phyloP scores from a whole-genome alignment of 257 asterid genomes.

The Gardenia jasminoides region DNA sequence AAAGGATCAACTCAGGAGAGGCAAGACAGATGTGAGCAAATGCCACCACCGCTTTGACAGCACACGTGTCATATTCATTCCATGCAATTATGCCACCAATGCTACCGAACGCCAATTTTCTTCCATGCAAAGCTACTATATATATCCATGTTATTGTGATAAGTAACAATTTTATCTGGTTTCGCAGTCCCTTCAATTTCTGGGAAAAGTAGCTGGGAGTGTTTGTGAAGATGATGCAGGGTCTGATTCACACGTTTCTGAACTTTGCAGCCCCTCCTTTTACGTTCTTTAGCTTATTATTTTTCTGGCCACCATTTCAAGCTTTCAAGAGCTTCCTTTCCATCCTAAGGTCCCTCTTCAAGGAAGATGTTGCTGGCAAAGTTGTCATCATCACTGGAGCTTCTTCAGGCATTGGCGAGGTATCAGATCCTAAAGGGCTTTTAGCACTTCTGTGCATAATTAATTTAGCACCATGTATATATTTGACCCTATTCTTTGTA shows the following conservation, averaged over 20 bases:
- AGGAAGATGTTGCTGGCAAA: slow-evolving; percentile 66
- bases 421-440: slow-evolving; percentile 11
- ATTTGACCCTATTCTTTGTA: neutral
- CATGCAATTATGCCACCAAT: slow-evolving; percentile 47
- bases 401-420: slow-evolving; percentile 95
- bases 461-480: neutral
- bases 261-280: slow-evolving; percentile 63
- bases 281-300: slow-evolving; percentile 56
- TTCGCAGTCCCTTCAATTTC: neutral
- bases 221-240: slow-evolving; percentile 19
- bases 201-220: neutral
- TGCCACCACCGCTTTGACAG: slow-evolving; percentile 24
- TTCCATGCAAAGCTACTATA: slow-evolving; percentile 12
- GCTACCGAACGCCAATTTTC: slow-evolving; percentile 1
- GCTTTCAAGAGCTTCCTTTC: slow-evolving; percentile 60
- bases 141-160: neutral
- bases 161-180: neutral
- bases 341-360: slow-evolving; percentile 40
- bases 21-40: neutral
- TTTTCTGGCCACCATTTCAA: slow-evolving; percentile 63
- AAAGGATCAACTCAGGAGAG: neutral
- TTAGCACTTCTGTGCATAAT: neutral
- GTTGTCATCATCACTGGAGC: slow-evolving; percentile 85
- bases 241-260: slow-evolving; percentile 56
- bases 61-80: slow-evolving; percentile 44